Evolutionary conservation across 805 yeast genomes (phyloP), one percentile per base, ranked within the genome.

Genomic region (Saccharomyces eubayanus): DNA sequence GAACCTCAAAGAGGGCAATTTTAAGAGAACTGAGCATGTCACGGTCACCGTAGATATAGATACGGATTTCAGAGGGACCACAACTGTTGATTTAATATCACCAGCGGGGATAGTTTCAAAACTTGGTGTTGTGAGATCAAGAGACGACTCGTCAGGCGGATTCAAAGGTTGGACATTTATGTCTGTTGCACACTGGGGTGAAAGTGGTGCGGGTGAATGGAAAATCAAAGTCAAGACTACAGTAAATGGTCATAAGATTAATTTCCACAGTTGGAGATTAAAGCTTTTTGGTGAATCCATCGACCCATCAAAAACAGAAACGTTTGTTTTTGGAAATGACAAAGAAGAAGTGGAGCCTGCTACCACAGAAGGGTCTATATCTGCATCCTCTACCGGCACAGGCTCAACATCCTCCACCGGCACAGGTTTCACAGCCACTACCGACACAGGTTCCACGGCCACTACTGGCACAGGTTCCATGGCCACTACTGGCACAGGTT

Each of bases 161-260:
- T 86, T 89, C 59, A 61, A 66, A 5, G 76, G 86, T 60, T 94
- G 99, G 99, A 87, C 88, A 1, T 94, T 94, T 65, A 89, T 91
- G 89, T 80, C 92, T 10, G 98, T 94, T n/a, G 97, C 96, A 1
- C 98, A 94, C 68, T 94, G 98, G 97, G 97, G 97, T 43, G 97
- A 92, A 68, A 91, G 85, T 61, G 92, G 91, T 2, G 70, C 70
- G 28, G 99, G 99, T 10, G 81, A 78, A 5, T 94, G 99, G 99
- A 81, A 70, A 40, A 62, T 94, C 20, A 81, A 77, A 58, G 91
- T 91, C 1, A 63, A 67, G n/a, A 77, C 79, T 50, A 70, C 72
- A 41, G 69, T 66, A 20, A 73, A 68, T 6, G 69, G 63, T 1
- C 72, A 74, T 53, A 64, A 66, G 1, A 68, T 77, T 2, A 71